Conservation (phyloP, 805 yeast genomes). For the Monosporozyma solicola region DNA sequence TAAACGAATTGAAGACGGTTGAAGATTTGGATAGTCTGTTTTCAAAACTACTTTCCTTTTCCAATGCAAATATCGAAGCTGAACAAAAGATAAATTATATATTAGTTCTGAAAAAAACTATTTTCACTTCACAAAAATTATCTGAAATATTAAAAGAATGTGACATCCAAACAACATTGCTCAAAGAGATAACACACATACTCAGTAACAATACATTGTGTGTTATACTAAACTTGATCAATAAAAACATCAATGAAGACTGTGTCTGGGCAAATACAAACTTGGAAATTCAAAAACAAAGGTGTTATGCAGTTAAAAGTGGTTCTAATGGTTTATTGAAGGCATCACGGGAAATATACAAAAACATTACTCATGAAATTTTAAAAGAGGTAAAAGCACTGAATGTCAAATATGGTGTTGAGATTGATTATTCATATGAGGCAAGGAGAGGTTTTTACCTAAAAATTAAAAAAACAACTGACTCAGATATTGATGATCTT, state of each 20-base stretch:
- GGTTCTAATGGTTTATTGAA: constrained; percentile 40
- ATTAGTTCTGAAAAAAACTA: constrained; percentile 32
- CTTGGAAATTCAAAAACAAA: constrained; percentile 36
- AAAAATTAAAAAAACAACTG: constrained; percentile 20
- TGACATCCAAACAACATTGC: constrained; percentile 10
- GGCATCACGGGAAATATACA: constrained; percentile 36
- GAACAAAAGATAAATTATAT: constrained; percentile 36
- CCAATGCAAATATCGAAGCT: constrained; percentile 18
- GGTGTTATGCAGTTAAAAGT: constrained; percentile 36
- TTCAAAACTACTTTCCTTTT: constrained; percentile 28
- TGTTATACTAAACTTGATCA: constrained; percentile 20
- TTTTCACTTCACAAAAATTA: constrained; percentile 18
- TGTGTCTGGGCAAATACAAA: constrained; percentile 34
- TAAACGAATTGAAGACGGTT: constrained; percentile 19
- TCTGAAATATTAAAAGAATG: constrained; percentile 8
- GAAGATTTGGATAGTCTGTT: constrained; percentile 38
- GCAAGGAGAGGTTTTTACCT: constrained; percentile 33
- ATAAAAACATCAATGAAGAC: constrained; percentile 34
- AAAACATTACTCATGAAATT: constrained; percentile 32
- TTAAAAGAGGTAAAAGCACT: constrained; percentile 21
- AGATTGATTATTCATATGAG: constrained; percentile 31
- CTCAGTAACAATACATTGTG: constrained; percentile 20
- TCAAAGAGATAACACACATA: constrained; percentile 26
- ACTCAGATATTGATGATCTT: constrained; percentile 10
- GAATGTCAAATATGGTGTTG: constrained; percentile 17